Percentiles rank a stretch among this genome's conserved stretches.
These are phyloP conservation scores for Rhizoclosmatium sp. DNA, from an alignment of 192 early-diverging fungal genomes.

Conservation along the genomic window DNA sequence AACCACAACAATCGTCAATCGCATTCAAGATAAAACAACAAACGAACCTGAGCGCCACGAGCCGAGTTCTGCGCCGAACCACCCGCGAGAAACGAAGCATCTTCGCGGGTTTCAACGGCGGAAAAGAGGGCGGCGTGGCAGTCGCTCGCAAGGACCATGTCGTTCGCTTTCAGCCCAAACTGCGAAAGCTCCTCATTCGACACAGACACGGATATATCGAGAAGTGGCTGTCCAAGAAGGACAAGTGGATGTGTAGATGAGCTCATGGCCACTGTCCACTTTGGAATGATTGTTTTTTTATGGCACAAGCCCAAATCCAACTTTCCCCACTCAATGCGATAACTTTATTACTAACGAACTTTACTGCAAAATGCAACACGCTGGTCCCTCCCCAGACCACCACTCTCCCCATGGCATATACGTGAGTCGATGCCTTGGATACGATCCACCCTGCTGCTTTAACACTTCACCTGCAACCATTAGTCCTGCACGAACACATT, in stretches of 20 bases:
- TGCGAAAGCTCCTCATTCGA: slow-evolving; percentile 70
- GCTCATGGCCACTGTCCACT: too few species aligned
- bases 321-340: too few species aligned
- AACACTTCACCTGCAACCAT: not conserved
- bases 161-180: slow-evolving; percentile 81
- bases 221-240: slow-evolving; percentile 87
- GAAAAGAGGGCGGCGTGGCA: slow-evolving; percentile 78
- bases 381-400: not conserved
- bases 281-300: too few species aligned
- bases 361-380: too few species aligned
- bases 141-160: slow-evolving; percentile 81
- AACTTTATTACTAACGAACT: too few species aligned
- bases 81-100: slow-evolving; percentile 79
- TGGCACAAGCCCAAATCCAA: too few species aligned
- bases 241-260: slow-evolving; percentile 49
- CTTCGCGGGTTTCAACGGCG: slow-evolving; percentile 65
- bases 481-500: not conserved
- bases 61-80: slow-evolving; percentile 88
- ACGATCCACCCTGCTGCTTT: slow-evolving; percentile 9
- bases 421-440: not conserved
- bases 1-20: too few species aligned
- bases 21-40: not conserved
- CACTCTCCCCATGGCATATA: slow-evolving; percentile 6
- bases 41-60: slow-evolving; percentile 46
- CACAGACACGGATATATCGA: slow-evolving; percentile 83